Evolutionary conservation across 2,329 filamentous ascomycete genomes (phyloP).

Genomic region (Botrytis paeoniae): DNA sequence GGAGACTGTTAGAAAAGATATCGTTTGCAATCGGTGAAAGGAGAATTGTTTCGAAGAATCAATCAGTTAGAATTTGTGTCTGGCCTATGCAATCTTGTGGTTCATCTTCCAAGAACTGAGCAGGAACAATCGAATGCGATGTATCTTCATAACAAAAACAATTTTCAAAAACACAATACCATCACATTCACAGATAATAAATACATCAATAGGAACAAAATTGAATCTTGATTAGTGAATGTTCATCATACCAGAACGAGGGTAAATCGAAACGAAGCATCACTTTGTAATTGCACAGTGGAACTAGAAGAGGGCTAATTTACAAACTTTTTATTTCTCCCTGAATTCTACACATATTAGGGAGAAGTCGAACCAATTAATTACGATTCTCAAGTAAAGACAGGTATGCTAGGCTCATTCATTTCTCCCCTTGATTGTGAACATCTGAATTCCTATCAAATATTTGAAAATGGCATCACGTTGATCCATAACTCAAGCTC

Average conservation of each 20-base stretch:
- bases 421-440: background rate
- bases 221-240: background rate
- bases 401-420: background rate
- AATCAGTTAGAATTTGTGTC: background rate
- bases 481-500: background rate
- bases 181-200: background rate
- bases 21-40: no score
- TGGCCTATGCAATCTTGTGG: background rate
- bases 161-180: background rate
- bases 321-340: no score
- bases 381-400: background rate
- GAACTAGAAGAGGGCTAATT: background rate
- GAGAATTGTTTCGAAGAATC: background rate
- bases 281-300: background rate
- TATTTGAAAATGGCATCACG: background rate
- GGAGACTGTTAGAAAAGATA: no score
- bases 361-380: background rate
- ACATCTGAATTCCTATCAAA: background rate
- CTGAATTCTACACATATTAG: no score
- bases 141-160: background rate
- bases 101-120: background rate
- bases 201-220: background rate
- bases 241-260: background rate
- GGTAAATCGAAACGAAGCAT: background rate
- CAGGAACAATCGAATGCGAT: background rate